Conservation (phyloP, 192 early-diverging fungal genomes). For the Backusella luteola region DNA sequence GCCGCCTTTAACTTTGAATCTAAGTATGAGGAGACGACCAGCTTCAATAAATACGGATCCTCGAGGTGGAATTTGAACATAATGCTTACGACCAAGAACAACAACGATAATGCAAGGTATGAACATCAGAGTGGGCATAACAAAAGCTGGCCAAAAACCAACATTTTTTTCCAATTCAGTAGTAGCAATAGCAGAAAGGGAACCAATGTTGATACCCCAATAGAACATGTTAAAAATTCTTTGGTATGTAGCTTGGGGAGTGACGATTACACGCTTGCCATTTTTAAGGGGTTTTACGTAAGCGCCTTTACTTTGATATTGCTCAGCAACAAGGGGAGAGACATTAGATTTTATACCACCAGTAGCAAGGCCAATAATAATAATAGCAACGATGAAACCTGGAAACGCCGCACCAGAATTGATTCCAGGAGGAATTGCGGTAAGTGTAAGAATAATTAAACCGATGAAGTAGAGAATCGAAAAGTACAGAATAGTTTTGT, state of each 20-base stretch:
- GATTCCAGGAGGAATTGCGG: constrained; percentile 59
- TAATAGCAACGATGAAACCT: constrained; percentile 64
- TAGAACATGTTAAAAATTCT: constrained; percentile 88
- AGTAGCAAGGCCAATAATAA: constrained; percentile 72
- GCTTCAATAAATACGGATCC: constrained; percentile 58
- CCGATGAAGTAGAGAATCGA: constrained; percentile 63
- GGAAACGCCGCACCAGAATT: constrained; percentile 55
- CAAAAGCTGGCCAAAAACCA: constrained; percentile 60
- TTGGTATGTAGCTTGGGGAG: constrained; percentile 70
- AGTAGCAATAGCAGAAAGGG: constrained; percentile 58
- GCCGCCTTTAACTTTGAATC: constrained; percentile 41
- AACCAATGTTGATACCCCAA: constrained; percentile 71
- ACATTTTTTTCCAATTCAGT: constrained; percentile 61
- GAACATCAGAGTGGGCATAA: constrained; percentile 51
- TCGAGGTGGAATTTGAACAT: constrained; percentile 54
- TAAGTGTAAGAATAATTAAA: constrained; percentile 58
- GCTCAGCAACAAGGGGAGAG: constrained; percentile 53
- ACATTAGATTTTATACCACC: constrained; percentile 71
- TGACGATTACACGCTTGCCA: constrained; percentile 62
- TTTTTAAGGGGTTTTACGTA: constrained; percentile 58
- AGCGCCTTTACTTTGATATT: constrained; percentile 53
- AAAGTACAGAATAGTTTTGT: constrained; percentile 70
- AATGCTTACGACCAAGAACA: constrained; percentile 48
- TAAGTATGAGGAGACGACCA: constrained; percentile 26
- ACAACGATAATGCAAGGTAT: constrained; percentile 52